Evolutionary conservation across 2,329 filamentous ascomycete genomes (phyloP).

Genomic region (Polychaeton citri): DNA sequence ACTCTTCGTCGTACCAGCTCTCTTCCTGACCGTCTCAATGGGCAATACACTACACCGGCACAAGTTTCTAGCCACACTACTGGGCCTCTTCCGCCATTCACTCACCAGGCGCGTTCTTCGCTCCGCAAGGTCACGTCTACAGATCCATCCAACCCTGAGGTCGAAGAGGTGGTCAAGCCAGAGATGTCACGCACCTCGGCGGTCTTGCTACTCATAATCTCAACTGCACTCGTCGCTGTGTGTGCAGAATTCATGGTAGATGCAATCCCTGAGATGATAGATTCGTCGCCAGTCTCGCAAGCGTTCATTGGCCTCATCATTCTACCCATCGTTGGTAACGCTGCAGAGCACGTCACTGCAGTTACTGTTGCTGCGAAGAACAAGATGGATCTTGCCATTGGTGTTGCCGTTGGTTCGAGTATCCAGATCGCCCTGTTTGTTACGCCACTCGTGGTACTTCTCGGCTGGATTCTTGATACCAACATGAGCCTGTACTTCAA

Average conservation of each 20-base stretch:
- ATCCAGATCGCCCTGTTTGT: conserved; percentile 74
- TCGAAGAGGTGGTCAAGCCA: conserved; percentile 20
- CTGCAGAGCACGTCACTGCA: conserved; percentile 68
- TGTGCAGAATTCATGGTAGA: conserved; percentile 62
- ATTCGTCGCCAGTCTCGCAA: conserved; percentile 45
- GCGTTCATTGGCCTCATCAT: conserved; percentile 72
- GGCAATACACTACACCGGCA: conserved; percentile 11
- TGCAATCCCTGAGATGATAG: conserved; percentile 56
- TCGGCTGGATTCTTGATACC: conserved; percentile 65
- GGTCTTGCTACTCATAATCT: conserved; percentile 40
- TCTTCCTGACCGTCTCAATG: conserved; percentile 53
- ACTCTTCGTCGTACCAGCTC: conserved; percentile 58
- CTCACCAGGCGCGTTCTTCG: conserved; percentile 1
- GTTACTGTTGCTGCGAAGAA: conserved; percentile 71
- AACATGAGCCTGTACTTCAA: conserved; percentile 54
- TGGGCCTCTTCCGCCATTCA: conserved; percentile 16
- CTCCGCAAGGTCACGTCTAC: conserved; percentile 6
- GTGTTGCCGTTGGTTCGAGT: conserved; percentile 64
- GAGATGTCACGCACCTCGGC: conserved; percentile 46
- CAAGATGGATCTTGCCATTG: conserved; percentile 74
- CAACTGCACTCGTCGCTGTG: conserved; percentile 45
- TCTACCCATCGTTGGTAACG: conserved; percentile 71
- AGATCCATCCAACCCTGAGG: conserved; percentile 4
- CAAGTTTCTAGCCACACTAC: conserved; percentile 3
- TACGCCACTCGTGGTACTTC: conserved; percentile 61